phyloP scores from a whole-genome alignment of 1,284 basidiomycete genomes.

The Mycosarcoma mackinlayi region DNA sequence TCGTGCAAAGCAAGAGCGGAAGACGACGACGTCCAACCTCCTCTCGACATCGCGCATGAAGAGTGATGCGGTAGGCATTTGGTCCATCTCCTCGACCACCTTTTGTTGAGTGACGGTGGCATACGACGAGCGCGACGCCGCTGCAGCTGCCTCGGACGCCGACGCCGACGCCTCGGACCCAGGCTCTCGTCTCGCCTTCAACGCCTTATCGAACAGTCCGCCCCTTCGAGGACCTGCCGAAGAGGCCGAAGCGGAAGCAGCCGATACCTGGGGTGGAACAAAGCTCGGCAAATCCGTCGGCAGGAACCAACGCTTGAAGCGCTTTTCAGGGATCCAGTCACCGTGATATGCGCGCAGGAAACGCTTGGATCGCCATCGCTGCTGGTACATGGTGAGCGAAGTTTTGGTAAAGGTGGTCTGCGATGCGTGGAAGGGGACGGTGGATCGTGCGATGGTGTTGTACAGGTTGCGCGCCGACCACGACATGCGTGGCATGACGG shows the following conservation, averaged over 20 bases:
- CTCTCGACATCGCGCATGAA: conserved; percentile 78
- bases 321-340: conserved; percentile 90
- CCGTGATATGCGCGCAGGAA: conserved; percentile 94
- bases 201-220: conserved; percentile 35
- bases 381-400: conserved; percentile 82
- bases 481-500: conserved; percentile 63
- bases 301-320: conserved; percentile 95
- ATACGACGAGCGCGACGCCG: conserved; percentile 3
- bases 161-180: neutral
- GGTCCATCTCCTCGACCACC: conserved; percentile 42
- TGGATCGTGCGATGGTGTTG: conserved; percentile 75
- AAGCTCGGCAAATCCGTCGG: conserved; percentile 88
- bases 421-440: conserved; percentile 55
- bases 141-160: neutral
- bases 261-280: conserved; percentile 67
- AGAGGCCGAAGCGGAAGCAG: conserved; percentile 29
- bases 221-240: conserved; percentile 30
- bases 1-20: conserved; percentile 88
- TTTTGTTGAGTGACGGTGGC: conserved; percentile 36
- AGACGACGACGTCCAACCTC: conserved; percentile 89
- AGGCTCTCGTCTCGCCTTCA: conserved; percentile 38
- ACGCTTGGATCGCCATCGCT: conserved; percentile 90
- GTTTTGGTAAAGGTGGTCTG: conserved; percentile 76
- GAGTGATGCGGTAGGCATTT: conserved; percentile 58
- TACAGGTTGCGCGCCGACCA: conserved; percentile 84